These are phyloP conservation scores for Xerocomus amazonicus DNA, from an alignment of 1,284 basidiomycete species.

Conservation along the genomic window DNA sequence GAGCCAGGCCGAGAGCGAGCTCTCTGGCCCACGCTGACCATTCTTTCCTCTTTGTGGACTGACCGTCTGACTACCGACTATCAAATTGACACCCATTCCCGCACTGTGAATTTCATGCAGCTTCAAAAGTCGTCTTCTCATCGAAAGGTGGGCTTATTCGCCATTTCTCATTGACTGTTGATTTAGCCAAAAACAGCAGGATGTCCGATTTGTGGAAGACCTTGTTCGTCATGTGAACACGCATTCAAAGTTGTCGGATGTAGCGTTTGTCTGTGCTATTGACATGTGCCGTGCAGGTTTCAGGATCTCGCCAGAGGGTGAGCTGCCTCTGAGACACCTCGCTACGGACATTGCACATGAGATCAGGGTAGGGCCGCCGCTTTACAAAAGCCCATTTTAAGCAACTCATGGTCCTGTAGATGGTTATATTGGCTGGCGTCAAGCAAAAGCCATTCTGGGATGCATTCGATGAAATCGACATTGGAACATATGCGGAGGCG, in stretches of 20 bases:
- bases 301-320: slow-evolving; percentile 59
- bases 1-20: slow-evolving; percentile 55
- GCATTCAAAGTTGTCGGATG: slow-evolving; percentile 55
- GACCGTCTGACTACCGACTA: slow-evolving; percentile 67
- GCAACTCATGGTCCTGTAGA: slow-evolving; percentile 30
- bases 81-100: slow-evolving; percentile 38
- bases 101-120: slow-evolving; percentile 32
- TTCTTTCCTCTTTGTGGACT: slow-evolving; percentile 74
- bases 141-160: slow-evolving; percentile 37
- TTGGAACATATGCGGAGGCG: slow-evolving; percentile 75
- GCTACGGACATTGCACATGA: slow-evolving; percentile 76
- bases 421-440: slow-evolving; percentile 45
- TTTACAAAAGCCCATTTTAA: neutral
- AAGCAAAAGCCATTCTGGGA: slow-evolving; percentile 70
- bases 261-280: slow-evolving; percentile 71
- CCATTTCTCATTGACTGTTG: neutral
- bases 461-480: slow-evolving; percentile 65
- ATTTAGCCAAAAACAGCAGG: slow-evolving; percentile 31
- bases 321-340: slow-evolving; percentile 66
- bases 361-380: slow-evolving; percentile 53
- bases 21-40: slow-evolving; percentile 80
- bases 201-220: slow-evolving; percentile 55
- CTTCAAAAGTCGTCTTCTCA: slow-evolving; percentile 33
- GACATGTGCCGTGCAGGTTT: slow-evolving; percentile 83
- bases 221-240: slow-evolving; percentile 50